Evolutionary conservation across 306 rosid genomes (phyloP).

Genomic region (Pyrus pyrifolia): DNA sequence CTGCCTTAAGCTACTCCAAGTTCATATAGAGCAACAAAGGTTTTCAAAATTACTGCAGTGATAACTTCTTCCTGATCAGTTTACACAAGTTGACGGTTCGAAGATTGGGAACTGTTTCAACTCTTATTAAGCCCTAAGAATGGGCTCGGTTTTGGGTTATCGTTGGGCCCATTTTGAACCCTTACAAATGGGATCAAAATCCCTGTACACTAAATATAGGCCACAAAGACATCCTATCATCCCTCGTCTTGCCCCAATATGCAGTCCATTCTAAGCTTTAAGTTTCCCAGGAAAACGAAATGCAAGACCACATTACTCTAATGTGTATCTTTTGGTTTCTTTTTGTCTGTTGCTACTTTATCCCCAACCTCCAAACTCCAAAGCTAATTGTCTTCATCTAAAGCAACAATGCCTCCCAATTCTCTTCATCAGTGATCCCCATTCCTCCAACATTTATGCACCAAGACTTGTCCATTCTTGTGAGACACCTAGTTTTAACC

Average conservation of each 20-base stretch:
- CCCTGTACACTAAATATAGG: background rate
- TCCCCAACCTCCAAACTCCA: too few species aligned
- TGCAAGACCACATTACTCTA: background rate
- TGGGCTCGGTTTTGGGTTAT: background rate
- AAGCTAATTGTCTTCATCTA: too few species aligned
- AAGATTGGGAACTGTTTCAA: background rate
- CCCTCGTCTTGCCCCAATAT: background rate
- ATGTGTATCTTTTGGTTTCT: background rate
- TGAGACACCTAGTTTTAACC: background rate
- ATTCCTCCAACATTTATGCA: too few species aligned
- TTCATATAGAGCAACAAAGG: background rate
- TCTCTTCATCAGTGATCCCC: too few species aligned
- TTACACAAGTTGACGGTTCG: background rate
- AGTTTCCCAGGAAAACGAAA: background rate
- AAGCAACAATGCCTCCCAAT: too few species aligned
- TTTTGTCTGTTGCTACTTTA: background rate
- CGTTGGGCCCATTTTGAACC: background rate
- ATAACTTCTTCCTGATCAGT: background rate
- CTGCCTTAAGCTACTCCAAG: background rate
- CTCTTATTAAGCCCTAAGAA: background rate
- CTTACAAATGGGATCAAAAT: background rate
- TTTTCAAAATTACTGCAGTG: background rate
- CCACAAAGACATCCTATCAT: background rate
- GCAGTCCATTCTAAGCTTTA: background rate
- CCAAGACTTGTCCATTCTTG: too few species aligned